A percentile compares a stretch with the other conserved stretches of the same genome.
Evolutionary conservation across 2,329 filamentous ascomycete genomes (phyloP).

Genomic region (Talaromyces sp.): DNA sequence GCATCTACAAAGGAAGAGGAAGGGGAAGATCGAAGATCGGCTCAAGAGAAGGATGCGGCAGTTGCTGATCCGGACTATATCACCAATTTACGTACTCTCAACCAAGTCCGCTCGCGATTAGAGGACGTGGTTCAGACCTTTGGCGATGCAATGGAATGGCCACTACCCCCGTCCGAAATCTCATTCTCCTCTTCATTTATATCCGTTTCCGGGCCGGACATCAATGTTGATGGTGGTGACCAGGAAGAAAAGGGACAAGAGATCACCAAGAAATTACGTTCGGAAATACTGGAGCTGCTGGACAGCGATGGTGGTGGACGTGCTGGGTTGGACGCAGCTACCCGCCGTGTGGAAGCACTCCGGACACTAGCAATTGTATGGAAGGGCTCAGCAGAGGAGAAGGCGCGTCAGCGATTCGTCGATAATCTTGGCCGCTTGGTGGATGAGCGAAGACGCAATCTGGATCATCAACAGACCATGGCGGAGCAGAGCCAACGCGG

Average conservation of each 20-base stretch:
- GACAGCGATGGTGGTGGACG: conserved; percentile 61
- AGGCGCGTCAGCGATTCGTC: conserved; percentile 77
- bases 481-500: conserved; percentile 25
- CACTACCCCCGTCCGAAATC: conserved; percentile 83
- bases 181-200: conserved; percentile 84
- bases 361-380: conserved; percentile 78
- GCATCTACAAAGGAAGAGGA: conserved; percentile 9
- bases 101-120: conserved; percentile 78
- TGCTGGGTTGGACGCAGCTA: conserved; percentile 69
- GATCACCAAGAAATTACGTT: conserved; percentile 65
- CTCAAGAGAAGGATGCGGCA: conserved; percentile 4
- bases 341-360: conserved; percentile 73
- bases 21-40: neutral
- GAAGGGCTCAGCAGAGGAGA: conserved; percentile 96
- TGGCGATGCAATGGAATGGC: conserved; percentile 94
- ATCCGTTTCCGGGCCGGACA: conserved; percentile 83
- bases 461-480: conserved; percentile 43
- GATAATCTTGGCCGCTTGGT: conserved; percentile 79
- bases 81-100: conserved; percentile 77
- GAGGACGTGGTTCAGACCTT: conserved; percentile 90
- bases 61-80: conserved; percentile 67
- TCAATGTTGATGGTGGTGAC: conserved; percentile 65
- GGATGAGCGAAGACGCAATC: conserved; percentile 65
- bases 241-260: conserved; percentile 87
- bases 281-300: conserved; percentile 72